phyloP scores from a whole-genome alignment of 805 yeast species.

The Monosporozyma yasuniensis region DNA sequence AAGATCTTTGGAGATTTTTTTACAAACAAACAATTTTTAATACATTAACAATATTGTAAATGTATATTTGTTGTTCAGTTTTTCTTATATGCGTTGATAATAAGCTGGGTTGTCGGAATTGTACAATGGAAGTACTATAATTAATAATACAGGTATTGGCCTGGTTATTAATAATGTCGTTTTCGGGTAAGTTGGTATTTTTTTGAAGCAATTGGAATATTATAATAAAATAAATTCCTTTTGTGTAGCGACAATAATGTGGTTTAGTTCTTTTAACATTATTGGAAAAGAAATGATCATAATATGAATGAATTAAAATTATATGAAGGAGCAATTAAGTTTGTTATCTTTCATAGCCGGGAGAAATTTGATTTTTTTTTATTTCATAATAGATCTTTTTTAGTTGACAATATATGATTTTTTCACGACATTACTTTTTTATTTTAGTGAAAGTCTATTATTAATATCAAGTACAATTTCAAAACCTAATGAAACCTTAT shows the following conservation, averaged over 20 bases:
- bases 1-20: background rate
- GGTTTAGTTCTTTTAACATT: background rate
- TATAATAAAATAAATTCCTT: background rate
- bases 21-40: background rate
- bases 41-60: background rate
- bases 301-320: background rate
- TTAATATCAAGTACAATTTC: background rate
- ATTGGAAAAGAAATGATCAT: background rate
- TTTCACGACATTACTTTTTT: background rate
- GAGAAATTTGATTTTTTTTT: background rate
- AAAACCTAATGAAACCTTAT: conserved; percentile 1
- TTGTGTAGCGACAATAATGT: background rate
- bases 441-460: background rate
- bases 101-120: background rate
- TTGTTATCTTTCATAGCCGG: conserved; percentile 19
- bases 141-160: background rate
- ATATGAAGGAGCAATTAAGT: conserved; percentile 25
- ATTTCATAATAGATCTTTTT: background rate
- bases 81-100: background rate
- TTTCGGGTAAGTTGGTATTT: background rate
- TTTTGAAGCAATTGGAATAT: background rate
- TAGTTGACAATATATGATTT: background rate
- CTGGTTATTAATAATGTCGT: background rate
- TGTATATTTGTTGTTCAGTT: too few relatives aligned
- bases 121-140: background rate